Evolutionary conservation across 805 yeast species (phyloP), one percentile per base, ranked within the genome.

Genomic region (Zygotorulaspora danielsina): DNA sequence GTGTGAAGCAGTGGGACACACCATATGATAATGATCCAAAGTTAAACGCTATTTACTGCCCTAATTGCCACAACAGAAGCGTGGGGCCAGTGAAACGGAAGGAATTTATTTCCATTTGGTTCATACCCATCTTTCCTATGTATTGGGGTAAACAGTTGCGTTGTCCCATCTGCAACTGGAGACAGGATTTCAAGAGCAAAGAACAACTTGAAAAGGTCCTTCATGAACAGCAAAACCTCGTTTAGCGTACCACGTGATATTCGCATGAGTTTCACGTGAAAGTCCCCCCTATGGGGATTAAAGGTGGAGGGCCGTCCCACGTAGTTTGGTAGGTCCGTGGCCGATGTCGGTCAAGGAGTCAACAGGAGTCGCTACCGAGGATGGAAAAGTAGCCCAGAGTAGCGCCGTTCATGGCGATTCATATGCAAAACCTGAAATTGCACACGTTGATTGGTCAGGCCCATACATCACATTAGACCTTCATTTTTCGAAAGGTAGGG

Each of bases 61-160:
- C 79, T 13, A 69, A 74, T 44, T 78, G 84, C 47, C 80, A 76
- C 50, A 78, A 78, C 53, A 65, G 66, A 41, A 64, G 75, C 19
- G 83, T 76, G 3, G 57, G 62, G 37, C 76, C 81, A 0, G 63
- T 75, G 7, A 70, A 76, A 45, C 64, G 77, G 32, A 71, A 69
- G 46, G 75, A 76, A 49, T 73, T 76, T 53, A 66, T 78, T 25
- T 66, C 79, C 0, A 36, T 76, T 7, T 76, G 75, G 65, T 76
- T 73, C 49, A 61, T 76, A 19, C 82, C 82, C 1, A 50, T 76
- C 10, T 47, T 76, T 3, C 82, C 82, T 3, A 56, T 76, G 29
- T 72, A 68, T 52, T 71, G 70, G 66, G 67, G 73, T 13, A 76
- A 74, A 50, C 70, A 75, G 42, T 50, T 75, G 33, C 71, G 64